phyloP scores from a whole-genome alignment of 1,284 basidiomycete species.

The Schizophyllum amplum region DNA sequence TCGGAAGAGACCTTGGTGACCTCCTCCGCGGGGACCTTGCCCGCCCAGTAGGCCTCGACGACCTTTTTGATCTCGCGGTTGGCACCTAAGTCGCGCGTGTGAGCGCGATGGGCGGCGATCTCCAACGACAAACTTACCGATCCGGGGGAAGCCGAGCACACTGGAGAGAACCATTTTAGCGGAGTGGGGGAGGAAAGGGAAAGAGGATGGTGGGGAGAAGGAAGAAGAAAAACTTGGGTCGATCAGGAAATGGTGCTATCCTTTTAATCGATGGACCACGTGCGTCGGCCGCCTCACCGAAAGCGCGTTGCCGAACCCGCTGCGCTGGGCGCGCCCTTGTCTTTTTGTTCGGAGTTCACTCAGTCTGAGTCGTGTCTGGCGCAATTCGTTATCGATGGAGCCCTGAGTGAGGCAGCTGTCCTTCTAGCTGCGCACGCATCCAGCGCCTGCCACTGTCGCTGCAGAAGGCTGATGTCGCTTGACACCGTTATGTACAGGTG shows the following conservation, averaged over 20 bases:
- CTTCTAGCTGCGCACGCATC: background rate
- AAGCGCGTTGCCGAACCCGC: too few species aligned
- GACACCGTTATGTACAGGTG: background rate
- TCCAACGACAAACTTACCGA: conserved; percentile 49
- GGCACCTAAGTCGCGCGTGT: conserved; percentile 45
- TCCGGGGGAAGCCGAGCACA: conserved; percentile 96
- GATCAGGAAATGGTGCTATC: background rate
- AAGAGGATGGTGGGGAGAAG: conserved; percentile 24
- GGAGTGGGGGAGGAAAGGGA: conserved; percentile 13
- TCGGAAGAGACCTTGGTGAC: conserved; percentile 86
- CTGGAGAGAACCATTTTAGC: conserved; percentile 66
- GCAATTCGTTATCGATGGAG: background rate
- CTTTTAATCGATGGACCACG: background rate
- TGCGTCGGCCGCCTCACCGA: background rate
- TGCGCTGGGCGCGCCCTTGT: too few species aligned
- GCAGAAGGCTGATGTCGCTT: background rate
- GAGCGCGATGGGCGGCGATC: conserved; percentile 1
- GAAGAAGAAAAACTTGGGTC: conserved; percentile 8
- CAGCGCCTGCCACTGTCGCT: background rate
- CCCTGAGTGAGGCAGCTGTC: background rate
- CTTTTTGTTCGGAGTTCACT: background rate
- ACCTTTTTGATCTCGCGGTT: conserved; percentile 99
- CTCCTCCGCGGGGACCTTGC: conserved; percentile 85
- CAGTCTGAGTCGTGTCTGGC: background rate
- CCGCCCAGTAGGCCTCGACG: conserved; percentile 96